A percentile compares a stretch with the other conserved stretches of the same genome.
These are phyloP conservation scores for Naganishia onofrii DNA, from an alignment of 768 basidiomycete genomes.

Conservation along the genomic window DNA sequence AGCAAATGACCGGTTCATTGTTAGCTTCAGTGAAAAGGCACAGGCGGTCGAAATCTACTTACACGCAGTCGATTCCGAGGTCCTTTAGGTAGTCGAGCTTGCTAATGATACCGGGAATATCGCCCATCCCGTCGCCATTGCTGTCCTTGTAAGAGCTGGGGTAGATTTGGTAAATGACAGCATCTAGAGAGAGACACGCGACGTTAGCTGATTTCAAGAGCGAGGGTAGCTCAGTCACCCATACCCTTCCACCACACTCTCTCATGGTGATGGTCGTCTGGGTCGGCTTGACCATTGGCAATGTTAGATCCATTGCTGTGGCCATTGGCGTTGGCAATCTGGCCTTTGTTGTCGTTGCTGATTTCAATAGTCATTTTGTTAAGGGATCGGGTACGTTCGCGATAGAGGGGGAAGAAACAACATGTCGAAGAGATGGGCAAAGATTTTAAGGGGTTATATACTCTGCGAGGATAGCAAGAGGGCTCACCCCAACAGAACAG, in stretches of 20 bases:
- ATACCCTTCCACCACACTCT: constrained; percentile 50
- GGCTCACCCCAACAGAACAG: not conserved
- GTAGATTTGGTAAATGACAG: constrained; percentile 28
- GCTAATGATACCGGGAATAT: constrained; percentile 64
- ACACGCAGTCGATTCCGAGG: constrained; percentile 64
- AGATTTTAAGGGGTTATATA: not conserved
- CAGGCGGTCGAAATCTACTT: not conserved
- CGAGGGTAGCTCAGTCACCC: not conserved
- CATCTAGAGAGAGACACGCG: too few relatives aligned
- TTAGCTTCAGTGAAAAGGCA: not conserved
- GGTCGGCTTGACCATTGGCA: not conserved
- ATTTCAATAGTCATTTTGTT: not conserved
- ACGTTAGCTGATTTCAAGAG: not conserved
- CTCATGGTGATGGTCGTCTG: constrained; percentile 13
- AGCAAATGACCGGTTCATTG: not conserved
- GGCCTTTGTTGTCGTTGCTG: not conserved
- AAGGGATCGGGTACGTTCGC: not conserved
- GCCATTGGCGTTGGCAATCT: not conserved
- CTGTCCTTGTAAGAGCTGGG: constrained; percentile 65
- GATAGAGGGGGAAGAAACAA: not conserved
- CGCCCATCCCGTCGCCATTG: constrained; percentile 66
- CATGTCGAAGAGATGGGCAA: not conserved
- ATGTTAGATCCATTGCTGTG: not conserved
- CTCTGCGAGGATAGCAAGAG: not conserved
- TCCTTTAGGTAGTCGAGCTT: constrained; percentile 70